Evolutionary conservation across 169 alveolate species (phyloP), one percentile per base, ranked within the genome.

Genomic region (Eimeria brunetti): DNA sequence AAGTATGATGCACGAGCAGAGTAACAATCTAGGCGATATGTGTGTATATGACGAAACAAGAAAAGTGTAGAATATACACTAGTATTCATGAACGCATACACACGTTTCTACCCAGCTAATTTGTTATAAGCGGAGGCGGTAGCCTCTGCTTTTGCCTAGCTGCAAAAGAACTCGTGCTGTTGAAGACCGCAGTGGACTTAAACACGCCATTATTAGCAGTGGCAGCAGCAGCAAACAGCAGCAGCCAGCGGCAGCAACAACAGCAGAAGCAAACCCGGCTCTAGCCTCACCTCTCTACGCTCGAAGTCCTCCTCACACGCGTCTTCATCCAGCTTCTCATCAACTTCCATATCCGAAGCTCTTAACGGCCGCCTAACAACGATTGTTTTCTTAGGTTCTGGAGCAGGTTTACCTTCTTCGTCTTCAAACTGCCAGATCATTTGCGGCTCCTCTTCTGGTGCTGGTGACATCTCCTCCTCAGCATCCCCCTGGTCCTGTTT

Each of bases 251-350:
- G n/a, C n/a, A n/a, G n/a, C n/a, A n/a, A n/a, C n/a, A 27, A 62
- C 73, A 62, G 27, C 73, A 62, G 6, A 5, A 62, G 73, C 73
- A 62, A n/a, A 62, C 38, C 73, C 38, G 12, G 38, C 38, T 27
- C 73, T 5, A n/a, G 12, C 14, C 91, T 83, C 60, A 83, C 91
- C 91, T 83, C 91, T 38, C 91, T 46, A 44, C 91, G 71, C 33
- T 83, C 75, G 56, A 83, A 83, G 51, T 83, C 91, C 41, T 51
- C 91, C 56, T 56, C 56, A 56, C 91, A 83, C 4, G 91, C 91
- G 76, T 83, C 91, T n/a, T 6, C 91, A 4, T 83, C 91, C 53
- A 83, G 76, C 56, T 76, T 11, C 58, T 38, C 75, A 6, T 83
- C 78, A 24, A 83, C 91, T 9, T 18, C 58, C 91, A 83, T 51